Conservation (phyloP, 1,284 basidiomycete species). For the Ceratorhiza oryzae-sativae region DNA sequence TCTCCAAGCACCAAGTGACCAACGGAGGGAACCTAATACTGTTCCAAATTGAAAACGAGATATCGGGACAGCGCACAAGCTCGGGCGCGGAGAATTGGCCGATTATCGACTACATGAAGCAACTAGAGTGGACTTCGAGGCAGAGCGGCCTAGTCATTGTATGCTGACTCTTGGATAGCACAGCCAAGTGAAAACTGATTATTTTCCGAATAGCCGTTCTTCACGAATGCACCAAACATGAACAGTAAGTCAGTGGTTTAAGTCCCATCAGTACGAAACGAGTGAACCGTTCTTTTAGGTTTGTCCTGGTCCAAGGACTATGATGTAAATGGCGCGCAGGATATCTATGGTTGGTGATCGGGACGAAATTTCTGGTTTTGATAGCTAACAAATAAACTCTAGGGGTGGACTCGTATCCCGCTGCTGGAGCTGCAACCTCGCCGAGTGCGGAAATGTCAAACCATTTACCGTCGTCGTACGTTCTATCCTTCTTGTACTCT, state of each 20-base stretch:
- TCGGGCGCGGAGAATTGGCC: conserved; percentile 39
- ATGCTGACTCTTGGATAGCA: background rate
- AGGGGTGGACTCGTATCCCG: conserved; percentile 39
- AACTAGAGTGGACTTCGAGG: conserved; percentile 31
- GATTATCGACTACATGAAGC: conserved; percentile 37
- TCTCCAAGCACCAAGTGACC: conserved; percentile 38
- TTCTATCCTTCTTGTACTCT: background rate
- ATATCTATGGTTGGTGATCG: conserved; percentile 32
- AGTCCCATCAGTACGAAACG: background rate
- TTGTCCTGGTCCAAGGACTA: conserved; percentile 41
- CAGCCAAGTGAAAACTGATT: background rate
- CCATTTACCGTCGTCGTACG: conserved; percentile 39
- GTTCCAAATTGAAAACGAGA: conserved; percentile 40
- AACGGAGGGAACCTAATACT: conserved; percentile 39
- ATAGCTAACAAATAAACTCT: background rate
- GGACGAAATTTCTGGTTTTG: background rate
- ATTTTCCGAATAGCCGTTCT: conserved; percentile 19
- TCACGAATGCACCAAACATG: conserved; percentile 40
- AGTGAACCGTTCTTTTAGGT: background rate
- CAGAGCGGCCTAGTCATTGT: conserved; percentile 34
- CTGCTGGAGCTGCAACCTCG: conserved; percentile 41
- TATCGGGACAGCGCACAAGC: conserved; percentile 34
- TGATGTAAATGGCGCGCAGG: conserved; percentile 34
- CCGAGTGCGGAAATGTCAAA: conserved; percentile 36
- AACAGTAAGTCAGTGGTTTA: background rate